A percentile compares a stretch with the other conserved stretches of the same genome.
Evolutionary conservation across 2,329 filamentous ascomycete species (phyloP).

Genomic region (Colletotrichum magnum): DNA sequence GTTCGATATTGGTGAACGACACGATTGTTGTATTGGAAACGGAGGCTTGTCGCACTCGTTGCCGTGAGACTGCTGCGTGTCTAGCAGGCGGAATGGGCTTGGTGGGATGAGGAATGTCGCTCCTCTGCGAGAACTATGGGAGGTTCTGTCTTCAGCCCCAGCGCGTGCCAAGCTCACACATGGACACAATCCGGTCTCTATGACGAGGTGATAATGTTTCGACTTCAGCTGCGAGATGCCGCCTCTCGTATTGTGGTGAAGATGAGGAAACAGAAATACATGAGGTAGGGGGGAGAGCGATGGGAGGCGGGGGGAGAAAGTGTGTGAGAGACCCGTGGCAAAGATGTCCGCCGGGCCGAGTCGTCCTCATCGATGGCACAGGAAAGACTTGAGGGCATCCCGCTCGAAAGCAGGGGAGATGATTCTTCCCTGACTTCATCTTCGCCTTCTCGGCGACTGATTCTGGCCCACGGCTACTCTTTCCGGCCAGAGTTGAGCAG

Average conservation of each 20-base stretch:
- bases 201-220: background rate
- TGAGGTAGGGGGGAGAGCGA: slow-evolving; percentile 2
- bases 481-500: slow-evolving; percentile 19
- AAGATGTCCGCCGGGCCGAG: slow-evolving; percentile 21
- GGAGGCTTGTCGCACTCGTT: slow-evolving; percentile 11
- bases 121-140: slow-evolving; percentile 14
- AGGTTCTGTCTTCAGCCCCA: slow-evolving; percentile 25
- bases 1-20: slow-evolving; percentile 1
- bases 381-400: background rate
- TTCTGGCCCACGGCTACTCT: slow-evolving; percentile 23
- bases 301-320: background rate
- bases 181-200: slow-evolving; percentile 1
- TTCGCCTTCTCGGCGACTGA: slow-evolving; percentile 11
- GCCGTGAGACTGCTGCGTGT: slow-evolving; percentile 37
- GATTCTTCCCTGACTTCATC: slow-evolving; percentile 13
- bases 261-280: slow-evolving; percentile 12
- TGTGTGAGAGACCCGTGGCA: slow-evolving; percentile 15
- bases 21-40: background rate
- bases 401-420: slow-evolving; percentile 13
- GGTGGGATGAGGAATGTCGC: slow-evolving; percentile 33
- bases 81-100: slow-evolving; percentile 28
- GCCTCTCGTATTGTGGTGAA: slow-evolving; percentile 7
- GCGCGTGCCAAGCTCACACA: slow-evolving; percentile 18
- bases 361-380: slow-evolving; percentile 4
- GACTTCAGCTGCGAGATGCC: background rate